These are phyloP conservation scores for Magnaporthiopsis rhizophila DNA, from an alignment of 2,329 filamentous ascomycete genomes.

Conservation along the genomic window DNA sequence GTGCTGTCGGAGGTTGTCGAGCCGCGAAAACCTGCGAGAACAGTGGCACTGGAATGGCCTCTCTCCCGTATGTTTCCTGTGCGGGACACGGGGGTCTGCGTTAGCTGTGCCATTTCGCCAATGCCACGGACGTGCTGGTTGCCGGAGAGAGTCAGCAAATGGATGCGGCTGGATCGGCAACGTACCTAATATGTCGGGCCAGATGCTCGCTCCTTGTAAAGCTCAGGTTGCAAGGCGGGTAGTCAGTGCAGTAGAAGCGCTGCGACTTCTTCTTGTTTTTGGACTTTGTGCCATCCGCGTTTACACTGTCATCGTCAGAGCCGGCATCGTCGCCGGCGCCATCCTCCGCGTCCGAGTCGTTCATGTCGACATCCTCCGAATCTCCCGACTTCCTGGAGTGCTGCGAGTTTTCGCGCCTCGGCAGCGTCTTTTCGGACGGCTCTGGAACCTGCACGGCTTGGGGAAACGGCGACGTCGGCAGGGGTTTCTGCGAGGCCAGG, in stretches of 20 bases:
- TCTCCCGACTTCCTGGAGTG: slow-evolving; percentile 52
- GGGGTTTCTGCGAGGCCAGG: slow-evolving; percentile 41
- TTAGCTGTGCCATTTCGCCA: slow-evolving; percentile 13
- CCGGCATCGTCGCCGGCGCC: slow-evolving; percentile 39
- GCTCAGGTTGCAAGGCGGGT: slow-evolving; percentile 85
- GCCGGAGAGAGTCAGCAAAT: background rate
- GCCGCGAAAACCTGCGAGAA: slow-evolving; percentile 80
- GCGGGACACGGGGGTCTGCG: slow-evolving; percentile 6
- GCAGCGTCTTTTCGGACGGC: slow-evolving; percentile 33
- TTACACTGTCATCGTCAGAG: slow-evolving; percentile 59
- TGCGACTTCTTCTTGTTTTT: slow-evolving; percentile 95
- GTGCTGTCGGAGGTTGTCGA: slow-evolving; percentile 94
- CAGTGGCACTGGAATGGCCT: slow-evolving; percentile 96
- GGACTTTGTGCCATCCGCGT: slow-evolving; percentile 58
- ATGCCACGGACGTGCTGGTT: too few relatives aligned
- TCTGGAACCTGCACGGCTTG: slow-evolving; percentile 40
- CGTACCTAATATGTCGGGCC: slow-evolving; percentile 81
- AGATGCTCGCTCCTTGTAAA: slow-evolving; percentile 96
- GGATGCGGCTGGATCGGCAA: background rate
- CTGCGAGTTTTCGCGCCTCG: slow-evolving; percentile 51
- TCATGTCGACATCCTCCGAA: slow-evolving; percentile 68
- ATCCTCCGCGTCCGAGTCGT: slow-evolving; percentile 61
- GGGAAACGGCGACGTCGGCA: slow-evolving; percentile 45
- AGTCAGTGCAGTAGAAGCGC: slow-evolving; percentile 92
- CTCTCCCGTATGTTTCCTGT: slow-evolving; percentile 92